These are phyloP conservation scores for Inga laurina DNA, from an alignment of 306 rosid species.

Conservation along the genomic window DNA sequence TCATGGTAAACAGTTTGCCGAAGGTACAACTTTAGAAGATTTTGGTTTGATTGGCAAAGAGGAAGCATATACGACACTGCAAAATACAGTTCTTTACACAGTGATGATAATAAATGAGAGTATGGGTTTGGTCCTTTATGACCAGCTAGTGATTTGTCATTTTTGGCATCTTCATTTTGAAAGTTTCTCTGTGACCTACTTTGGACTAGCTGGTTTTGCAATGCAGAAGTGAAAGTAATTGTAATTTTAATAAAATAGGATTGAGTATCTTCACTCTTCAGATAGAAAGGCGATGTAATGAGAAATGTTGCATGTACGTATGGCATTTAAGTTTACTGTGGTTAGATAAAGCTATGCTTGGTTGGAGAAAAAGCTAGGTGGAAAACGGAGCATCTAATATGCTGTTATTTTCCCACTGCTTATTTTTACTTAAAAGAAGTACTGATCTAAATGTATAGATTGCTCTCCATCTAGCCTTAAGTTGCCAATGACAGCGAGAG, in stretches of 20 bases:
- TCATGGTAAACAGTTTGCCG: constrained; percentile 67
- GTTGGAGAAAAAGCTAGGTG: background rate
- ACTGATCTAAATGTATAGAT: background rate
- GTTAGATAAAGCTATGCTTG: background rate
- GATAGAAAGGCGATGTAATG: background rate
- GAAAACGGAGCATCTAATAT: background rate
- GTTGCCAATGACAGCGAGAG: background rate
- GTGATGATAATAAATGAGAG: constrained; percentile 30
- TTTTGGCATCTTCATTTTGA: background rate
- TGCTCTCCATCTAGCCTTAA: background rate
- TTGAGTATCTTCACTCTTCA: background rate
- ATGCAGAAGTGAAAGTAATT: background rate
- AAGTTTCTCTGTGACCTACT: background rate
- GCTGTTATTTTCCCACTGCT: background rate
- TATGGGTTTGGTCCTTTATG: background rate
- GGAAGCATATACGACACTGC: constrained; percentile 54
- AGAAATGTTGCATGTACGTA: background rate
- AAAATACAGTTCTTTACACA: constrained; percentile 51
- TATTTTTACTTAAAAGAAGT: background rate
- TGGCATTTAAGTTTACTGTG: background rate
- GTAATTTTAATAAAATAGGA: background rate
- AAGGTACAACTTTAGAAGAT: constrained; percentile 56
- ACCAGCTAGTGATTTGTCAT: background rate
- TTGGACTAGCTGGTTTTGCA: background rate
- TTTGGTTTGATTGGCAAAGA: constrained; percentile 57